Base-by-base conservation (phyloP, 2,329 filamentous ascomycete species). In the Chaetomiaceae sp. region DNA sequence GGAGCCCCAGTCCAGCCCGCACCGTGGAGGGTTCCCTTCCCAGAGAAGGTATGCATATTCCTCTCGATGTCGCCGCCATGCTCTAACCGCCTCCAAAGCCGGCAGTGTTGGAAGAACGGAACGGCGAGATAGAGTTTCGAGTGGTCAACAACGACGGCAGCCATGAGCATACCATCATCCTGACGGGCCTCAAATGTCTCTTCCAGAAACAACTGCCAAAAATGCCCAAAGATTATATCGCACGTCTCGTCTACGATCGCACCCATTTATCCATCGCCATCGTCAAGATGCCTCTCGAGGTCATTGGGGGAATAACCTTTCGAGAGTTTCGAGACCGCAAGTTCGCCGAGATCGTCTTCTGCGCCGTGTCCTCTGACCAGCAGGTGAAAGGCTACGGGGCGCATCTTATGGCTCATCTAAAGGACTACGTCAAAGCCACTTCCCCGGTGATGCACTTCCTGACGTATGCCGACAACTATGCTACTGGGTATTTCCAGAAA, bases 171-270 rank as follows among this genome's bases (percentile, higher is more conserved):
- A 85, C 91, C 61, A 95, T 97, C 66, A 95, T 99, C 63, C 78
- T 99, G 55, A 96, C 92, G 0, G 94, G 94, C 14, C 77, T 99
- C 51, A 99, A 97, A 69, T 96, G 91, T 67, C 95, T 99, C 60
- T 97, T 99, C 65, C 94, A 99, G 69, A 97, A 97, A 65, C 94
- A 99, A 68, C 78, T 99, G 6, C 94, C 94, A 0, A 97, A 97
- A 72, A 99, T 99, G 94, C 94, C 94, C 14, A 96, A 97, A 71
- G 94, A 97, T 67, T 99, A 99, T 69, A 97, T 99, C 63, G 94
- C 94, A 4, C 88, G 94, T 36, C 83, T 99, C 6, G 94, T 99
- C 54, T 99, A 99, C 73, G 94, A 99, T 71, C 86, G 94, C 48
- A 96, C 92, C 6, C 94, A 99, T 74, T 71, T 97, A 56, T 96